Evolutionary conservation across 306 rosid genomes (phyloP), one percentile per base, ranked within the genome.

Genomic region (Lablab purpureus): DNA sequence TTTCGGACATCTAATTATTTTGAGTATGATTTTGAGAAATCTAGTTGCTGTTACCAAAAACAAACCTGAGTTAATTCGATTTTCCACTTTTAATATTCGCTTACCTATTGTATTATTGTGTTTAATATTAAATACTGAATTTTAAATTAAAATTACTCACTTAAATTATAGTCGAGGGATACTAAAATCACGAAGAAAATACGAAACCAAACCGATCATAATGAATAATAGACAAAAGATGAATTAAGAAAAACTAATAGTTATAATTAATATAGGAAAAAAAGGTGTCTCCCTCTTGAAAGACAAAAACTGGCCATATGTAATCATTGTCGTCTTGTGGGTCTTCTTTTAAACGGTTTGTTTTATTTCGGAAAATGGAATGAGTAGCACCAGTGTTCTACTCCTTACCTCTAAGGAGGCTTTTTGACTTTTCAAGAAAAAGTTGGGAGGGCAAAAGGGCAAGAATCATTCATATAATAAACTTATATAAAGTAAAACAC

Each of bases 351-450:
- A 7, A 64, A 36, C 36, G 46, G 49, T 4, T 17, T 64, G 25
- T 30, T 64, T 64, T 14, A 32, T 7, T 64, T 64, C 23, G n/a
- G 43, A 36, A 64, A 34, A 64, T 3, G 49, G 70, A 64, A 64
- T 64, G 23, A 64, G 23, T 36, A 34, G 49, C 70, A 34, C 70
- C 36, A 36, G 47, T 37, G 71, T 65, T 18, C n/a, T 37, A 6
- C 71, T 65, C 19, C 37, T 37, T 19, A 65, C 71, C 71, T 37
- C 34, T 63, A 32, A 0, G 69, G 0, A 18, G 14, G 6, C 18
- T 36, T 49, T 40, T 76, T 54, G 50, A 64, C 22, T 73, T 54
- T 64, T 58, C 50, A 4, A 19, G 12, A 4, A 52, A 30, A 54
- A 54, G 51, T 71, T 13, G 59, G 25, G 0, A 19, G 25, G 30